These are phyloP conservation scores for Rossbeevera mucosa DNA, from an alignment of 768 basidiomycete genomes.

Conservation along the genomic window DNA sequence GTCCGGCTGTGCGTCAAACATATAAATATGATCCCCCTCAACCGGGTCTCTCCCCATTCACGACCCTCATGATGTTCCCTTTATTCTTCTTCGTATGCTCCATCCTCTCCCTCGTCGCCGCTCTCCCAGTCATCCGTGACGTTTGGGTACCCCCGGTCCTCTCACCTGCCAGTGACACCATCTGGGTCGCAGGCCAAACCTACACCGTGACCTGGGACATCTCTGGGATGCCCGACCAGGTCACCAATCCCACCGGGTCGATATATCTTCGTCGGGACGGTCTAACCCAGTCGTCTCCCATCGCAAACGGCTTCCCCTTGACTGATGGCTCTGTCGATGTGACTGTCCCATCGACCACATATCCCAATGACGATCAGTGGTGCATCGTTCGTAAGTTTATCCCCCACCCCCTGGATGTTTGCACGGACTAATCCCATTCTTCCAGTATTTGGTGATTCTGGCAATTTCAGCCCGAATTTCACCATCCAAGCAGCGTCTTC, in stretches of 20 bases:
- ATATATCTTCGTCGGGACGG: conserved; percentile 39
- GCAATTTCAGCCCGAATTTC: conserved; percentile 44
- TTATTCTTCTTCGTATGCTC: conserved; percentile 14
- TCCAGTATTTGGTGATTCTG: conserved; percentile 52
- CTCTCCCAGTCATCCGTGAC: conserved; percentile 39
- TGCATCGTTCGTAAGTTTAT: conserved; percentile 40
- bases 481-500: conserved; percentile 31
- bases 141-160: conserved; percentile 45
- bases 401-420: neutral
- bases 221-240: conserved; percentile 37
- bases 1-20: neutral
- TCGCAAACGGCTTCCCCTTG: conserved; percentile 39
- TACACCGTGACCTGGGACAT: conserved; percentile 47
- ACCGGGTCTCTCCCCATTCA: conserved; percentile 1
- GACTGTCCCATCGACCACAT: conserved; percentile 35
- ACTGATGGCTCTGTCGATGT: conserved; percentile 33
- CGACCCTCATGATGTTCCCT: conserved; percentile 19
- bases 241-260: conserved; percentile 44
- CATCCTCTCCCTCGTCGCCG: conserved; percentile 26
- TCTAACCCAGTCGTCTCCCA: conserved; percentile 29
- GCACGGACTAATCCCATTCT: neutral
- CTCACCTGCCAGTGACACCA: conserved; percentile 32
- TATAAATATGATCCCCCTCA: neutral
- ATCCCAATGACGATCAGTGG: conserved; percentile 38
- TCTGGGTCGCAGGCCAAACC: conserved; percentile 39